Conservation (phyloP, 2,329 filamentous ascomycete species). For the Ophiostoma ulmi region DNA sequence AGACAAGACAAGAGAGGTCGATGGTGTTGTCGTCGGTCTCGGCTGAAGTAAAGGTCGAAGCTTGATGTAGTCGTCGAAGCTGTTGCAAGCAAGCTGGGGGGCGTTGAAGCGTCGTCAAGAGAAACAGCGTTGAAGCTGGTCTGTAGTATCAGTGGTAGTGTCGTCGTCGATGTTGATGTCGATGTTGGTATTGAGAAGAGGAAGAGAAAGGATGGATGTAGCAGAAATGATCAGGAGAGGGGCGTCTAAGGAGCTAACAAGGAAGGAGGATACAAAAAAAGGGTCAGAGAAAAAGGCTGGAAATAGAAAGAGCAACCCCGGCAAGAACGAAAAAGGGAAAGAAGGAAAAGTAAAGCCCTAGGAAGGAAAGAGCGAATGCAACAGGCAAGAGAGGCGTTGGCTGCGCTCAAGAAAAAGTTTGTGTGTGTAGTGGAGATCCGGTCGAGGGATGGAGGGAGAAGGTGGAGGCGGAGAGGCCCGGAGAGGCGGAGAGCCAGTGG, state of each 20-base stretch:
- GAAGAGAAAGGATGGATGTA: no score
- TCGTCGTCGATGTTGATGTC: background rate
- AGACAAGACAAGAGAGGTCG: background rate
- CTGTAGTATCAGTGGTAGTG: background rate
- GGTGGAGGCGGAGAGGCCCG: slow-evolving; percentile 26
- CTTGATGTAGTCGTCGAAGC: background rate
- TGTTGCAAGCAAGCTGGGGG: background rate
- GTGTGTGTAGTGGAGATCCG: slow-evolving; percentile 20
- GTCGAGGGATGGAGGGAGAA: slow-evolving; percentile 15
- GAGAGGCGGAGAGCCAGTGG: slow-evolving; percentile 23
- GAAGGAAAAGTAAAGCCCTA: slow-evolving; percentile 12
- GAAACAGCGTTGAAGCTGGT: slow-evolving; percentile 9
- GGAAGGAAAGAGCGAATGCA: slow-evolving; percentile 11
- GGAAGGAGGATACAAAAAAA: background rate
- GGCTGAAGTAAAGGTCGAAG: background rate
- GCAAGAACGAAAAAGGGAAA: slow-evolving; percentile 12
- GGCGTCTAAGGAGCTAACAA: background rate
- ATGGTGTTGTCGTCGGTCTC: slow-evolving; percentile 1
- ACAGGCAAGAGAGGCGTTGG: slow-evolving; percentile 2
- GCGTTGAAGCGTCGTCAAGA: background rate
- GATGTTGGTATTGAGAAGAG: background rate
- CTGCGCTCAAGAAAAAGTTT: slow-evolving; percentile 14
- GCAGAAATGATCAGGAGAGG: background rate
- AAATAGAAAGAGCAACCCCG: slow-evolving; percentile 21
- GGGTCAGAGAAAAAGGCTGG: background rate